Evolutionary conservation across 1,139 yeast species (phyloP), one percentile per base, ranked within the genome.

Genomic region (Candida anutae): DNA sequence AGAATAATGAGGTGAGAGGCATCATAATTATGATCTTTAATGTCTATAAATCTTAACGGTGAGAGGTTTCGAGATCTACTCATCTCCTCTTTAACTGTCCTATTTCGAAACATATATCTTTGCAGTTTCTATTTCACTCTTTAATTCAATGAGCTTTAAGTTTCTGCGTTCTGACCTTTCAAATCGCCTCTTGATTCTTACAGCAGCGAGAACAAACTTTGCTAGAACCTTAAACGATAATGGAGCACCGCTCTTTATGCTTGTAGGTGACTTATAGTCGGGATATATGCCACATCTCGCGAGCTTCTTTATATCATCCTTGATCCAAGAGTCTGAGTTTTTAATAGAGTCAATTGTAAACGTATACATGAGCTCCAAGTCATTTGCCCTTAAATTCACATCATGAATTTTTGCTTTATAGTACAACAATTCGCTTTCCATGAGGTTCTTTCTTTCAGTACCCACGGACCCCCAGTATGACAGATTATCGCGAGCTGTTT

Each of bases 141-240:
- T 50, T 29, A 60, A 41, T 27, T 52, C 57, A 16, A 37, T 31
- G 23, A 59, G 37, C 31, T 44, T 50, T 15, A 31, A 16, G 22
- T 42, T 48, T 21, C 67, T 45, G 26, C 35, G 41, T 23, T 46
- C 46, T 3, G 57, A 46, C 33, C 44, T 51, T 28, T 54, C 49
- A 5, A 42, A 38, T 32, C 76, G 48, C 24, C 57, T 64, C 38
- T 56, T 63, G 15, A 79, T 57, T 31, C 77, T 54, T 5, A 77
- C 68, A 21, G 62, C 55, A 1, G 83, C 80, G 35, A 78, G 50
- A 5, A 77, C 83, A 36, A 68, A 60, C 33, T 61, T 57, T 5
- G 79, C 75, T 23, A 40, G 26, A 6, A 32, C 39, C 28, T 28
- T 30, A 21, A 45, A 36, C 13, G 43, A 34, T 14, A 17, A 17